A percentile compares a stretch with the other conserved stretches of the same genome.
Evolutionary conservation across 2,329 filamentous ascomycete species (phyloP).

Genomic region (Penicillium sp.): DNA sequence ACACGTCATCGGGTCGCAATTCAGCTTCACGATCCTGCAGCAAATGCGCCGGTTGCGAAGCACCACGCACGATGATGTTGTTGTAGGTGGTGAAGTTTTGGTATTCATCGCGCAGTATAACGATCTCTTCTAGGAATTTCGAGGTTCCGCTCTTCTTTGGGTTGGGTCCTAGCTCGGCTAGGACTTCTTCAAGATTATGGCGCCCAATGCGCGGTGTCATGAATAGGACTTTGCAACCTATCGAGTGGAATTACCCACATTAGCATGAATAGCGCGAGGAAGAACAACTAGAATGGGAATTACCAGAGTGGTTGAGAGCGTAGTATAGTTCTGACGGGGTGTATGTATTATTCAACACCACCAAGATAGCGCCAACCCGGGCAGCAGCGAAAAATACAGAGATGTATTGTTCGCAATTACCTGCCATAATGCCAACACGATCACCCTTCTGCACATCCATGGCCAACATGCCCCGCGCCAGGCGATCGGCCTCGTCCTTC

Average conservation of each 20-base stretch:
- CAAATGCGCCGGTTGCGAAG: slow-evolving; percentile 50
- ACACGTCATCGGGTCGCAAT: slow-evolving; percentile 66
- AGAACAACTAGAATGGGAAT: slow-evolving; percentile 19
- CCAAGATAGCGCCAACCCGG: slow-evolving; percentile 65
- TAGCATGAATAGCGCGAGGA: background rate
- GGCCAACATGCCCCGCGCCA: slow-evolving; percentile 67
- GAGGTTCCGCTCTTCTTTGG: slow-evolving; percentile 36
- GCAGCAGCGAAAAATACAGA: slow-evolving; percentile 73
- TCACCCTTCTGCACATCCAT: slow-evolving; percentile 69
- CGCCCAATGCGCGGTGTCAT: slow-evolving; percentile 69
- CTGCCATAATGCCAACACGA: slow-evolving; percentile 72
- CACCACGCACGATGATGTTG: slow-evolving; percentile 57
- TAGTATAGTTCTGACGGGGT: slow-evolving; percentile 71
- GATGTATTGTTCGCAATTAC: slow-evolving; percentile 59
- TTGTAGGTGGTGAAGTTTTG: slow-evolving; percentile 61
- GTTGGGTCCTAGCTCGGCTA: slow-evolving; percentile 52
- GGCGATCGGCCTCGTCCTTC: slow-evolving; percentile 60
- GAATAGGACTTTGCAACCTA: slow-evolving; percentile 72
- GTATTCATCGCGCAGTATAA: slow-evolving; percentile 61
- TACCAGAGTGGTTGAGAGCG: slow-evolving; percentile 69
- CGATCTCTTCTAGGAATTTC: slow-evolving; percentile 48
- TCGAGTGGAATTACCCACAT: background rate
- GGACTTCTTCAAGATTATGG: slow-evolving; percentile 62
- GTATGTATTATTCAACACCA: slow-evolving; percentile 82
- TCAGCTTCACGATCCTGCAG: slow-evolving; percentile 56